Base-by-base conservation (phyloP, 2,329 filamentous ascomycete species). In the Sclerotinia glacialis region DNA sequence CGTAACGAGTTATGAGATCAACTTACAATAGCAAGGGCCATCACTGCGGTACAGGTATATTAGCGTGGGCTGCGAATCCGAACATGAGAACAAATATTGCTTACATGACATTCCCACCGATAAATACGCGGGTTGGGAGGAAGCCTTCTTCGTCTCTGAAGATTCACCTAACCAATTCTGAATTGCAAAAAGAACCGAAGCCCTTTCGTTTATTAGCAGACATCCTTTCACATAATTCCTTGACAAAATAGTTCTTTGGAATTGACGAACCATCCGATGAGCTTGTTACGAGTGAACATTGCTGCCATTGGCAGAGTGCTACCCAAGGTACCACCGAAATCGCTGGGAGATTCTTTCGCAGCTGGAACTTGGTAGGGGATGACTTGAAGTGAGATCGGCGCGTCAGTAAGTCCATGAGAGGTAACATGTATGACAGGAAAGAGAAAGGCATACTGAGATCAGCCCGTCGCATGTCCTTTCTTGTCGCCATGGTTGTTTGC, bases 261-360 rank as follows among this genome's bases (percentile, higher is more conserved):
- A 34, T 61, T 23, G 56, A 77, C 81, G 68, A 78, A 86, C 85
- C 86, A 89, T 76, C 86, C 86, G 67, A 89, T 80, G 75, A 86
- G 95, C 84, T 91, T 90, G 81, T 96, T 97, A 72, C 93, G 86
- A 73, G 90, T 95, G 77, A 97, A 95, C 84, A 97, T 96, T 70
- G 93, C 93, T 67, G 92, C 93, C 94, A 97, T 97, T 67, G 94
- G 94, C 76, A 98, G 83, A 46, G 93, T 96, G 76, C 89, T 94
- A 37, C 84, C 81, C 65, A 89, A 75, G 37, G 83, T 92, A 79
- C 90, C 89, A 64, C 86, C 83, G 78, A 96, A 85, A 76, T 97
- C 93, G 67, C 79, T 78, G 71, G 85, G 81, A 69, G 81, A 83
- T 73, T 86, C 85, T 74, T 88, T 87, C 73, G 86, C 82, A 59